phyloP scores from a whole-genome alignment of 371 early-diverging fungal genomes.

The Chytridium lagenaria region DNA sequence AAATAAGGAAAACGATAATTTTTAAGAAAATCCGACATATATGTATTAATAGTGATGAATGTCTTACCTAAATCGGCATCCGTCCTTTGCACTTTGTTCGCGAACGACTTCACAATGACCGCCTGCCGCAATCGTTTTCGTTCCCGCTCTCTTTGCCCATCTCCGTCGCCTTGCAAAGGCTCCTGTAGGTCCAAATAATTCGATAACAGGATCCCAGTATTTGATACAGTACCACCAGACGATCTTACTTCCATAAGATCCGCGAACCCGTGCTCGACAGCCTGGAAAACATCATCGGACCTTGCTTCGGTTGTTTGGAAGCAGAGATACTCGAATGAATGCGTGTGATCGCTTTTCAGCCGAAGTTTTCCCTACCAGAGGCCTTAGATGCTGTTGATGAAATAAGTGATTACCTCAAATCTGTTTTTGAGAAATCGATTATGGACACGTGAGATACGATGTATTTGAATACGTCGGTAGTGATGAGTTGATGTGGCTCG shows the following conservation, averaged over 20 bases:
- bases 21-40: neutral
- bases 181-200: slow-evolving; percentile 47
- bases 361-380: slow-evolving; percentile 26
- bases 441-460: slow-evolving; percentile 55
- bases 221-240: neutral
- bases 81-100: slow-evolving; percentile 11
- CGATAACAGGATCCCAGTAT: slow-evolving; percentile 20
- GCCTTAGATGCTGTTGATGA: neutral
- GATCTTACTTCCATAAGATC: neutral
- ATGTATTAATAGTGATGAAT: neutral
- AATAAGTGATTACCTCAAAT: slow-evolving; percentile 46
- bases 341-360: slow-evolving; percentile 23
- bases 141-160: neutral
- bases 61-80: slow-evolving; percentile 20
- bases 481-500: slow-evolving; percentile 34
- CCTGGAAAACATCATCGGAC: slow-evolving; percentile 43
- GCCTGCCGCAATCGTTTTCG: slow-evolving; percentile 43
- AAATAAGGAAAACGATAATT: too few relatives aligned
- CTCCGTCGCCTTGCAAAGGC: neutral
- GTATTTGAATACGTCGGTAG: slow-evolving; percentile 49
- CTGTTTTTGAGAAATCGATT: slow-evolving; percentile 51
- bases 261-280: slow-evolving; percentile 51
- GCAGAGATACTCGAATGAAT: slow-evolving; percentile 44
- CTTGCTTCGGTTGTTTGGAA: slow-evolving; percentile 34
- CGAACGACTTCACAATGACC: slow-evolving; percentile 38